Base-by-base conservation (phyloP, 202 grass and related monocot genomes). In the Brachypodium distachyon region DNA sequence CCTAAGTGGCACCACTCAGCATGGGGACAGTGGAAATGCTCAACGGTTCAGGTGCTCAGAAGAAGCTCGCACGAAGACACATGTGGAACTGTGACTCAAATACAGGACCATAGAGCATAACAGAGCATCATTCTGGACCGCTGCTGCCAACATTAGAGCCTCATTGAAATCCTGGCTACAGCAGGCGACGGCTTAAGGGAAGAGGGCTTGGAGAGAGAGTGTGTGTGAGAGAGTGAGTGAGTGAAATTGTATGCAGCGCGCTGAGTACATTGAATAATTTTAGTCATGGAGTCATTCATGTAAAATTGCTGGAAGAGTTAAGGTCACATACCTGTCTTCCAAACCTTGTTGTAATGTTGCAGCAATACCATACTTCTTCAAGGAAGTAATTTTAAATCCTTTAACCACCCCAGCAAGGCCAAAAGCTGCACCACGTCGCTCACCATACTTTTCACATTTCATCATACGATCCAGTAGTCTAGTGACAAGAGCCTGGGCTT, bases 321-420 rank as follows among this genome's bases (percentile, higher is more conserved):
- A 76, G 61, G 52, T 57, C 75, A 54, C 52, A 53, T 62, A 98
- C 95, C 91, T 98, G 80, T 98, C 95, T 71, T 79, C 73, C 39
- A 98, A 86, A 84, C 74, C 82, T 87, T 98, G 81, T 31, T 69
- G 82, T 61, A 98, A 77, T 58, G 73, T 69, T 82, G 78, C 78
- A 59, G 87, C 64, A 84, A 98, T 87, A 38, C 91, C 89, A 72
- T 92, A 98, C 77, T 98, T 98, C 81, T 98, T 98, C 77, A 98
- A 88, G 32, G 84, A 92, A 77, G 87, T 87, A 86, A 98, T 87
- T 71, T 63, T 77, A 86, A 98, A 98, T 79, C 95, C 95, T 89
- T 94, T 98, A 83, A 87, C 95, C 48, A 90, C 91, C 36, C 95
- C 95, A 73, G 95, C 95, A 87, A 98, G 95, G 64, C 95, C 95